Conservation (phyloP, 306 rosid species). For the Adenanthera pavonina region DNA sequence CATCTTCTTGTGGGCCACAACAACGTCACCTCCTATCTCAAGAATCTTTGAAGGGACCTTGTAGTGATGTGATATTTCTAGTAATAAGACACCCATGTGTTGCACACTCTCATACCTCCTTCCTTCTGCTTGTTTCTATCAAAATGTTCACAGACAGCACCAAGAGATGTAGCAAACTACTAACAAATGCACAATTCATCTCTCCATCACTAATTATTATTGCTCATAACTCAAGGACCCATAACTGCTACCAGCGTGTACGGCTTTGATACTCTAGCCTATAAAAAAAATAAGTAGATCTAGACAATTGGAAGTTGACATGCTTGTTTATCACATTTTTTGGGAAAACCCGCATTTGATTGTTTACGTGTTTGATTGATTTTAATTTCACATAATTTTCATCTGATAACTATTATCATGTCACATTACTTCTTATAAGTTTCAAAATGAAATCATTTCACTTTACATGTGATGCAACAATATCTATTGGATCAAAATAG, state of each 20-base stretch:
- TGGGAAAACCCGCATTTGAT: not conserved
- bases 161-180: too few species aligned
- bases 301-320: too few species aligned
- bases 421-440: too few species aligned
- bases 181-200: too few species aligned
- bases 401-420: too few species aligned
- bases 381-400: not conserved
- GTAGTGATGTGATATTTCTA: not conserved
- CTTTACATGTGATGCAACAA: too few species aligned
- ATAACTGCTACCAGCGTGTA: not conserved
- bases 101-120: not conserved
- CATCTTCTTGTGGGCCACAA: not conserved
- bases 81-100: not conserved
- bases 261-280: not conserved
- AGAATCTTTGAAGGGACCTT: not conserved
- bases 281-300: not conserved
- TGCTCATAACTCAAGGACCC: not conserved
- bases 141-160: not conserved
- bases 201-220: not conserved
- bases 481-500: too few species aligned
- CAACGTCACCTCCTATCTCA: not conserved
- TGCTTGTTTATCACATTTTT: not conserved
- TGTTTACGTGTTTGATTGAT: not conserved
- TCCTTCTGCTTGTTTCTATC: not conserved
- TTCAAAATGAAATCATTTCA: too few species aligned